phyloP scores from a whole-genome alignment of 2,329 filamentous ascomycete species.

The Apiospora hydei region DNA sequence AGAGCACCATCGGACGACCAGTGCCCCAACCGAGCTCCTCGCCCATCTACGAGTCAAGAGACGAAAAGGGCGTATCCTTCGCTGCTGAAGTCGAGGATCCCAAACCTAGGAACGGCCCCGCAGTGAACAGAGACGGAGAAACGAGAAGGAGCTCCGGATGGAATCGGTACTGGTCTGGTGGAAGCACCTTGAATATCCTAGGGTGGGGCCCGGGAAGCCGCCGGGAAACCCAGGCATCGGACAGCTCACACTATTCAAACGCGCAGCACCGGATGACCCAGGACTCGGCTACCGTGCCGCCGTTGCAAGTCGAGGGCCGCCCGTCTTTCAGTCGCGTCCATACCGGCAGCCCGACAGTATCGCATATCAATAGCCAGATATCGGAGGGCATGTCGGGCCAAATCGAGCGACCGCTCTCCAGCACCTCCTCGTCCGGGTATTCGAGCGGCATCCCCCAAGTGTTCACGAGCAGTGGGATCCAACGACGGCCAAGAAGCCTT shows the following conservation, averaged over 20 bases:
- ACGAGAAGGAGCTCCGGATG: conserved; percentile 73
- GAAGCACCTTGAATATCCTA: conserved; percentile 71
- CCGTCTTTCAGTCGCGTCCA: conserved; percentile 71
- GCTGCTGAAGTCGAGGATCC: conserved; percentile 34
- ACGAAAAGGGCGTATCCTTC: conserved; percentile 35
- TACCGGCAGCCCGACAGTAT: conserved; percentile 73
- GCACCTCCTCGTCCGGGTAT: conserved; percentile 61
- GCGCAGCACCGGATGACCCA: conserved; percentile 61
- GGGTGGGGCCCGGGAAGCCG: conserved; percentile 59
- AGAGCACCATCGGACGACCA: conserved; percentile 68
- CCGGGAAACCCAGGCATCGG: conserved; percentile 61
- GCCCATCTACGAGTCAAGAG: conserved; percentile 33
- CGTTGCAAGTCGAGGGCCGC: conserved; percentile 69
- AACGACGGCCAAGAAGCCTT: conserved; percentile 51
- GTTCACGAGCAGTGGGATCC: conserved; percentile 65
- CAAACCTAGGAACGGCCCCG: conserved; percentile 45
- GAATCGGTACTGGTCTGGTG: conserved; percentile 81
- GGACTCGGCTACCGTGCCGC: conserved; percentile 74
- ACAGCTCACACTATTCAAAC: conserved; percentile 63
- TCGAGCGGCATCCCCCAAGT: conserved; percentile 73
- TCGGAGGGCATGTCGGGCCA: conserved; percentile 66
- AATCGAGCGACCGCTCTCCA: conserved; percentile 64
- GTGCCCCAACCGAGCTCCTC: conserved; percentile 56
- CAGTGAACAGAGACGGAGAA: conserved; percentile 48
- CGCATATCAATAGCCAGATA: conserved; percentile 61